Conservation (phyloP, 192 early-diverging fungal genomes). For the Cladochytrium replicatum region DNA sequence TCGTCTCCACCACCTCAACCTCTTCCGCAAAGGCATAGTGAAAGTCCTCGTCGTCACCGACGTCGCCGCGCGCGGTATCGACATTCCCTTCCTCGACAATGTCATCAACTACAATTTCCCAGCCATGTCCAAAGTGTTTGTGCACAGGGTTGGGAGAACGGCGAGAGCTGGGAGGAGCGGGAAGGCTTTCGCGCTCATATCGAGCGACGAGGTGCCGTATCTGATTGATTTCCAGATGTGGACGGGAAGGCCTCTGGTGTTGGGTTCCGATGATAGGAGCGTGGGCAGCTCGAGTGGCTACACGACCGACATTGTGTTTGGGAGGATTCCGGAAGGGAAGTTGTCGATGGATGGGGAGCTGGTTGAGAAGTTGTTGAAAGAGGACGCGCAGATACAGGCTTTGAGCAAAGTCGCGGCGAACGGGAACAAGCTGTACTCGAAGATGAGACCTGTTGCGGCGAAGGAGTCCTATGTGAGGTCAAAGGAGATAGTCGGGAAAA, state of each 20-base stretch:
- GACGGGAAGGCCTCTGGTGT: conserved; percentile 61
- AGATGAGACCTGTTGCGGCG: conserved; percentile 71
- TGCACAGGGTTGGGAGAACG: conserved; percentile 93
- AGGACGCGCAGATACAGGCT: conserved; percentile 53
- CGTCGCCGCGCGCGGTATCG: conserved; percentile 98
- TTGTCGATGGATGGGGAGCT: conserved; percentile 67
- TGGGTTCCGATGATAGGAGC: conserved; percentile 17
- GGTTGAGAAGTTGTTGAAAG: conserved; percentile 49
- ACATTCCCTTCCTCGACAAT: conserved; percentile 93
- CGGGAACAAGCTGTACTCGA: conserved; percentile 77
- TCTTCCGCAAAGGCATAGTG: conserved; percentile 68
- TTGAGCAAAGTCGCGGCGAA: conserved; percentile 61
- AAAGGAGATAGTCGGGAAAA: conserved; percentile 65
- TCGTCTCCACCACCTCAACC: conserved; percentile 74
- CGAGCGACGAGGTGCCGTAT: conserved; percentile 83
- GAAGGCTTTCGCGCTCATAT: conserved; percentile 82
- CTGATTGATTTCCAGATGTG: conserved; percentile 91
- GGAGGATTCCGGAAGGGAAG: conserved; percentile 59
- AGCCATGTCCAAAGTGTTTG: conserved; percentile 83
- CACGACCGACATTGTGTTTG: conserved; percentile 71
- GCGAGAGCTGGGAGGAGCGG: conserved; percentile 91
- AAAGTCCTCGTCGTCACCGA: conserved; percentile 91
- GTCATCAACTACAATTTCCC: conserved; percentile 98
- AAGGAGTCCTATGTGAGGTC: conserved; percentile 77
- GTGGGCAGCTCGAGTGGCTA: conserved; percentile 21